Conservation (phyloP, 257 asterid genomes). For the Fraxinus pennsylvanica region DNA sequence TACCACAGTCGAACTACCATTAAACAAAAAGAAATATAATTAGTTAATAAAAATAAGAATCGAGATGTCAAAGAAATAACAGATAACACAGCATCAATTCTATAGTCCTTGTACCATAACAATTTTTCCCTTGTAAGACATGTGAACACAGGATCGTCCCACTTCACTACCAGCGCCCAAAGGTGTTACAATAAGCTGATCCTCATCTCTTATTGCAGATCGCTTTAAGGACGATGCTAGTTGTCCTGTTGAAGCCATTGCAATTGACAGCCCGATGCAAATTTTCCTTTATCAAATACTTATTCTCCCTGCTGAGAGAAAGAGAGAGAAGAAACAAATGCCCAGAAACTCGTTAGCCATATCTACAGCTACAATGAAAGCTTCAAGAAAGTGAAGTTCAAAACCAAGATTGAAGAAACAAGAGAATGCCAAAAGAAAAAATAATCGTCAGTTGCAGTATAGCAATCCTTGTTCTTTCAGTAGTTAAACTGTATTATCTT, state of each 20-base stretch:
- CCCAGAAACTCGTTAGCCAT: not conserved
- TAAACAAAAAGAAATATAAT: not conserved
- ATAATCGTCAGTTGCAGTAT: not conserved
- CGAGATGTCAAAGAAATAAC: not conserved
- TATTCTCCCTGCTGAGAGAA: constrained; percentile 7
- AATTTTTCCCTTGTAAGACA: constrained; percentile 89
- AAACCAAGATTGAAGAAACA: not conserved
- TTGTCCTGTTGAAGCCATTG: constrained; percentile 68
- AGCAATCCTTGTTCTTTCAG: not conserved
- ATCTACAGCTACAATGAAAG: not conserved
- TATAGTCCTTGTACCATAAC: constrained; percentile 53
- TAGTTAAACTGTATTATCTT: not conserved
- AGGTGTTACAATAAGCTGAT: constrained; percentile 83
- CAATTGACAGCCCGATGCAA: not conserved
- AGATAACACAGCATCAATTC: not conserved
- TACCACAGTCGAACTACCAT: constrained; percentile 90
- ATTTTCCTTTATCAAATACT: constrained; percentile 10
- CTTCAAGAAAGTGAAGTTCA: not conserved
- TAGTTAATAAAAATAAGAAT: not conserved
- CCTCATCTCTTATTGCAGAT: constrained; percentile 67
- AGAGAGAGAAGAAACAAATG: not conserved
- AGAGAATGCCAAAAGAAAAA: not conserved
- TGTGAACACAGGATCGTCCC: constrained; percentile 90
- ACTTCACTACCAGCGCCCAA: constrained; percentile 97
- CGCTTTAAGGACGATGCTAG: constrained; percentile 53